Conservation (phyloP, 2,329 filamentous ascomycete genomes). For the Drechslerella stenobrocha region DNA sequence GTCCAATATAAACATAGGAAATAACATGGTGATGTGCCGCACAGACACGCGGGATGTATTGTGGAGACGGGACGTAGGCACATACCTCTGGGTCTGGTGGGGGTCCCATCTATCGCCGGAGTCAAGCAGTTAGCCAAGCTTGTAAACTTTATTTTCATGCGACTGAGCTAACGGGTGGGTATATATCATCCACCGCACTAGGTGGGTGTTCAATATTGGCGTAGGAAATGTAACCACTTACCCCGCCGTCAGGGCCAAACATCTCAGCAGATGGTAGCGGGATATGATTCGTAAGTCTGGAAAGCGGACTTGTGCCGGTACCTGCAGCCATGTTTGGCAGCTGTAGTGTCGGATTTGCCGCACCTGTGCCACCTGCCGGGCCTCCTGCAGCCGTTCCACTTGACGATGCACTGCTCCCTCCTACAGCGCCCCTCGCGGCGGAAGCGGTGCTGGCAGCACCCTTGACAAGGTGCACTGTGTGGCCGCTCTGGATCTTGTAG, state of each 20-base stretch:
- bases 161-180: not conserved
- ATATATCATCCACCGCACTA: not conserved
- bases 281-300: conserved; percentile 88
- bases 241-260: conserved; percentile 92
- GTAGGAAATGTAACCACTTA: conserved; percentile 60
- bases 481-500: conserved; percentile 94
- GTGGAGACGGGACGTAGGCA: not conserved
- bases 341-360: conserved; percentile 58
- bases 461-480: conserved; percentile 95
- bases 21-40: too few species aligned
- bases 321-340: conserved; percentile 79
- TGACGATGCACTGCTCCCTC: conserved; percentile 53
- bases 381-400: conserved; percentile 19
- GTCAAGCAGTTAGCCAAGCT: not conserved
- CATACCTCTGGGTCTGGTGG: conserved; percentile 71
- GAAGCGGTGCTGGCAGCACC: conserved; percentile 83
- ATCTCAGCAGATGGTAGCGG: conserved; percentile 82
- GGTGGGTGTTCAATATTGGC: not conserved
- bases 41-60: too few species aligned
- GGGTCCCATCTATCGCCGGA: conserved; percentile 74
- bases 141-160: too few species aligned
- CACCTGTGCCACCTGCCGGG: conserved; percentile 3
- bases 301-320: conserved; percentile 83
- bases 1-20: too few species aligned
- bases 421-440: conserved; percentile 58